phyloP scores from a whole-genome alignment of 176 grass and related monocot species.

The Themeda triandra region DNA sequence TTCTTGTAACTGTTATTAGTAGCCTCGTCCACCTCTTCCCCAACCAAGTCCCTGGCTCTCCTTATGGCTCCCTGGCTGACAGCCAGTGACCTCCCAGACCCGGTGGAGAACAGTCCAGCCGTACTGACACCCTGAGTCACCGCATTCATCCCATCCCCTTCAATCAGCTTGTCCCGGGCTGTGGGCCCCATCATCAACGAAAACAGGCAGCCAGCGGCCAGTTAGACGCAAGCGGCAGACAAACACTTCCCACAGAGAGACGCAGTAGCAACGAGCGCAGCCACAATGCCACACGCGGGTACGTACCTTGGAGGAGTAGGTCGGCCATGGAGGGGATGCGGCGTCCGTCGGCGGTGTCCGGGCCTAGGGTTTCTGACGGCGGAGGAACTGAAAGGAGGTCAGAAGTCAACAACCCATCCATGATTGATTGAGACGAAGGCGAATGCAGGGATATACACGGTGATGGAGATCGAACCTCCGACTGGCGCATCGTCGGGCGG shows the following conservation, averaged over 20 bases:
- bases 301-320: constrained; percentile 30
- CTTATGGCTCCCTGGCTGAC: constrained; percentile 16
- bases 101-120: constrained; percentile 29
- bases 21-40: constrained; percentile 1
- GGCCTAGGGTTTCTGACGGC: constrained; percentile 24
- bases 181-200: background rate
- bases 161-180: constrained; percentile 13
- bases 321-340: constrained; percentile 33
- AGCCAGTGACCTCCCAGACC: constrained; percentile 22
- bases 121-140: background rate
- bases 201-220: background rate
- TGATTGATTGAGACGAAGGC: no score
- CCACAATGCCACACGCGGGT: background rate
- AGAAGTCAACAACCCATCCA: background rate
- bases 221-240: background rate
- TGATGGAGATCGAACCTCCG: background rate
- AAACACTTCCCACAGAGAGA: background rate
- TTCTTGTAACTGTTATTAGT: background rate
- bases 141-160: background rate
- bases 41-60: constrained; percentile 33
- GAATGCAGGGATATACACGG: background rate
- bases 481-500: background rate
- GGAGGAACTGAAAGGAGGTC: background rate
- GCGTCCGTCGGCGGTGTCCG: background rate
- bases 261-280: background rate